phyloP scores from a whole-genome alignment of 2,329 filamentous ascomycete species.

The Pseudocercospora vitis region DNA sequence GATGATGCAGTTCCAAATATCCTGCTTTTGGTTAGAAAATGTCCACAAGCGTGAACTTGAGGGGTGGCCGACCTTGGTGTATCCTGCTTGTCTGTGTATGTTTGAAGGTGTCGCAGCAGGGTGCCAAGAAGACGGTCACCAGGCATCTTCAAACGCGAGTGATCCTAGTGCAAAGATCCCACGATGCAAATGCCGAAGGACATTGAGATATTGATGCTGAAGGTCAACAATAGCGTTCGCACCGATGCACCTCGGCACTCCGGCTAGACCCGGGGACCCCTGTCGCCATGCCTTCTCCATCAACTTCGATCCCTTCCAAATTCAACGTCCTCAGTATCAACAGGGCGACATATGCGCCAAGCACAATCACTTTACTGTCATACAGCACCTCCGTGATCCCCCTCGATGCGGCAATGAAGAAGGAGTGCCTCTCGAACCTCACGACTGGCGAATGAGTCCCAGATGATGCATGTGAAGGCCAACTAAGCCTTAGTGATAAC shows the following conservation, averaged over 20 bases:
- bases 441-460: not conserved
- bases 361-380: not conserved
- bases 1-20: conserved; percentile 66
- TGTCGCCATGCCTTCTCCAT: not conserved
- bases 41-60: not conserved
- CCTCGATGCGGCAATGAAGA: not conserved
- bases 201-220: not conserved
- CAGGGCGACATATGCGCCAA: not conserved
- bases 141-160: conserved; percentile 52
- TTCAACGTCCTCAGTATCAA: not conserved
- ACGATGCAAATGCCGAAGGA: not conserved
- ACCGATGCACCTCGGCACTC: not conserved
- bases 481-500: not conserved
- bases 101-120: conserved; percentile 64
- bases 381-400: not conserved
- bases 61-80: conserved; percentile 53
- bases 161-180: not conserved
- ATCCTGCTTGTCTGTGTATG: conserved; percentile 59
- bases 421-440: not conserved
- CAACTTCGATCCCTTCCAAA: not conserved
- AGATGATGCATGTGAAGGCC: not conserved
- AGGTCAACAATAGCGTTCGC: not conserved
- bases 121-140: conserved; percentile 66
- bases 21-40: conserved; percentile 31
- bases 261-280: not conserved